phyloP scores from a whole-genome alignment of 345 rosid genomes.

The Ceriops zippeliana region DNA sequence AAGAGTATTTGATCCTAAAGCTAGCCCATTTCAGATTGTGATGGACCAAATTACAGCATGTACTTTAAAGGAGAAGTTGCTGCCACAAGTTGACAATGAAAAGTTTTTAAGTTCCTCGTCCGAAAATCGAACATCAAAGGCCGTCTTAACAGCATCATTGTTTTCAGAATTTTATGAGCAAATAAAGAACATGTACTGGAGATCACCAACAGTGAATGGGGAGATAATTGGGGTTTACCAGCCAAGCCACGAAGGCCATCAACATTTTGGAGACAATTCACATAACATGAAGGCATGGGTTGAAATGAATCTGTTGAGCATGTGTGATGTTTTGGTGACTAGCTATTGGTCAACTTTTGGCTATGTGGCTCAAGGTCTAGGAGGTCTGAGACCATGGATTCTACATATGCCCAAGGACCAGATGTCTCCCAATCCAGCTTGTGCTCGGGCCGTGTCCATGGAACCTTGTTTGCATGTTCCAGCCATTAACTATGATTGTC shows the following conservation, averaged over 20 bases:
- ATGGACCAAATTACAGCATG: conserved; percentile 18
- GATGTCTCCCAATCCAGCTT: not conserved
- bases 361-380: conserved; percentile 26
- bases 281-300: conserved; percentile 27
- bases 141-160: conserved; percentile 12
- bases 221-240: conserved; percentile 18
- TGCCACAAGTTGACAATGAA: conserved; percentile 2
- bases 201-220: conserved; percentile 6
- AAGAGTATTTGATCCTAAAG: conserved; percentile 4
- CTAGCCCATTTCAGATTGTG: not conserved
- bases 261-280: conserved; percentile 12
- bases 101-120: not conserved
- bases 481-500: not conserved
- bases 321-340: conserved; percentile 24
- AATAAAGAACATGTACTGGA: conserved; percentile 17
- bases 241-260: conserved; percentile 19
- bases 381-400: conserved; percentile 25
- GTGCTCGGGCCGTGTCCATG: conserved; percentile 5
- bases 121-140: conserved; percentile 8
- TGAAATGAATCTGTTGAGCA: conserved; percentile 21
- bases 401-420: conserved; percentile 8
- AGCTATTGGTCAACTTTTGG: conserved; percentile 26
- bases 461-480: conserved; percentile 21
- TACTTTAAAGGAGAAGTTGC: conserved; percentile 3
- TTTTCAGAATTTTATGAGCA: conserved; percentile 11